A percentile compares a stretch with the other conserved stretches of the same genome.
phyloP scores from a whole-genome alignment of 495 filamentous ascomycete genomes.

The Elaphomyces granulatus region DNA sequence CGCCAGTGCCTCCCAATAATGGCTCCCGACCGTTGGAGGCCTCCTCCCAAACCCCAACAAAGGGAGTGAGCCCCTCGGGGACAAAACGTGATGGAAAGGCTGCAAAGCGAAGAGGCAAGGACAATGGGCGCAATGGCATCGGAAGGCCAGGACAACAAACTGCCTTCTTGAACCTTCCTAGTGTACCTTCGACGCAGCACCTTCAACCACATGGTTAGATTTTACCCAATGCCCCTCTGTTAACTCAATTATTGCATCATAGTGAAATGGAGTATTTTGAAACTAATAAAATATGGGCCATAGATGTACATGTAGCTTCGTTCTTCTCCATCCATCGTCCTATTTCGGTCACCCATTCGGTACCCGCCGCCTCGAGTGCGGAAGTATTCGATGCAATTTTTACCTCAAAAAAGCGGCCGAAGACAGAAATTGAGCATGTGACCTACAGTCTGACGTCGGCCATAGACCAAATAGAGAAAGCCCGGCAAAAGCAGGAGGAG shows the following conservation, averaged over 20 bases:
- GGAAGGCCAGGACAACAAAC: constrained; percentile 27
- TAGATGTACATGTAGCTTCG: constrained; percentile 73
- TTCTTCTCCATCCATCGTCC: constrained; percentile 96
- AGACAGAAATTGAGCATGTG: constrained; percentile 46
- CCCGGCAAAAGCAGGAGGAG: constrained; percentile 32
- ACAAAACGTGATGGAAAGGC: constrained; percentile 1
- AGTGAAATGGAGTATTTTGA: no score
- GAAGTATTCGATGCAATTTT: constrained; percentile 76
- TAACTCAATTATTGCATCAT: no score
- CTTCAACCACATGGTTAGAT: constrained; percentile 52
- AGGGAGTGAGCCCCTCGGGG: constrained; percentile 20
- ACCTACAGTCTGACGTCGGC: constrained; percentile 64
- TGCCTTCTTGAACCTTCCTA: constrained; percentile 48
- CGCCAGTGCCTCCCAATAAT: constrained; percentile 31
- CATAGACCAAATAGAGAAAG: constrained; percentile 54
- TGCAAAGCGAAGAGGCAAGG: background rate
- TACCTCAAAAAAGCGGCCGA: constrained; percentile 33
- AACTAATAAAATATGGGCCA: no score
- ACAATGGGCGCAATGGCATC: constrained; percentile 19
- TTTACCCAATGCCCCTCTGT: no score
- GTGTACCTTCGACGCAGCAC: constrained; percentile 73
- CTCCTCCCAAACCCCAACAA: constrained; percentile 28
- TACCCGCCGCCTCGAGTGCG: constrained; percentile 55
- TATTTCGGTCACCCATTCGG: constrained; percentile 68
- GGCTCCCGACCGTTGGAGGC: constrained; percentile 28